Percentiles rank a stretch among this genome's conserved stretches.
These are phyloP conservation scores for Cryptococcus depauperatus DNA, from an alignment of 1,284 basidiomycete species.

Conservation along the genomic window DNA sequence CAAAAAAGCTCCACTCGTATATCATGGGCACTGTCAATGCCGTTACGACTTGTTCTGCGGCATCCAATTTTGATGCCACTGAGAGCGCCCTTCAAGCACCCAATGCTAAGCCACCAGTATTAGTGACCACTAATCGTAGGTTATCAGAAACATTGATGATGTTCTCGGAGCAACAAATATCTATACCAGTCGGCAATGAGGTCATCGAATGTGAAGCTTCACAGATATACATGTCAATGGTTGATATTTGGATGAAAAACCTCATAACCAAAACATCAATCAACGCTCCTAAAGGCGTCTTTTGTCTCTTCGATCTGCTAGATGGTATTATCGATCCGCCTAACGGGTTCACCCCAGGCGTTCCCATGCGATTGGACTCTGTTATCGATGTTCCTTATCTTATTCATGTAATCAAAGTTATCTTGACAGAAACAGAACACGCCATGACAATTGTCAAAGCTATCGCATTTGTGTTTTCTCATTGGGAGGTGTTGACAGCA, in stretches of 20 bases:
- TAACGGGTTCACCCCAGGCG: conserved; percentile 23
- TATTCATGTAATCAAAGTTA: conserved; percentile 45
- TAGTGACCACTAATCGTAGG: conserved; percentile 49
- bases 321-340: conserved; percentile 42
- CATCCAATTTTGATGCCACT: conserved; percentile 46
- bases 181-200: conserved; percentile 21
- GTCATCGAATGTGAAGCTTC: conserved; percentile 41
- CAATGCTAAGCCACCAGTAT: conserved; percentile 48
- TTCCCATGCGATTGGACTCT: conserved; percentile 11
- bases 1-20: conserved; percentile 46
- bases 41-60: conserved; percentile 44
- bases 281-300: conserved; percentile 49
- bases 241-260: conserved; percentile 47
- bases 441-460: conserved; percentile 49
- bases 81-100: conserved; percentile 48
- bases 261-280: conserved; percentile 47
- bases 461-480: conserved; percentile 49
- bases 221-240: conserved; percentile 46
- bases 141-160: conserved; percentile 47
- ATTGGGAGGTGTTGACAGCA: conserved; percentile 49
- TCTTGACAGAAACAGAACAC: conserved; percentile 49
- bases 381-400: conserved; percentile 47
- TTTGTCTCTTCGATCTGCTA: conserved; percentile 46
- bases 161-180: conserved; percentile 38
- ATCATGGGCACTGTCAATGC: conserved; percentile 47